Conservation (phyloP, 73 alveolate genomes). For the Paramecium pentaurelia region DNA sequence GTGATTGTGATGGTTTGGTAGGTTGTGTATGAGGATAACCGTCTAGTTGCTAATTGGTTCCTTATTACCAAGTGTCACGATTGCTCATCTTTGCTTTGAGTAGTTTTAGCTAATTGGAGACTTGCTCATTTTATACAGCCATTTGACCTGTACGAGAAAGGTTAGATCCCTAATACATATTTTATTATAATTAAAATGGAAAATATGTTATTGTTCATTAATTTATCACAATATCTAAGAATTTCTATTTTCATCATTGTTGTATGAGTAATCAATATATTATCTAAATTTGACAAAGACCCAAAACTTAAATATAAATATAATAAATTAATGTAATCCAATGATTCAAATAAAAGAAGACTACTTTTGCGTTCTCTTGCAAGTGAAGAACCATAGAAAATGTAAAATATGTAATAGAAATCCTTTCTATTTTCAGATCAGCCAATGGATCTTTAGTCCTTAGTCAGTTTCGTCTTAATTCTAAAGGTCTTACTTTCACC, state of each 20-base stretch:
- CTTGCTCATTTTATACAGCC: not conserved
- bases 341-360: not conserved
- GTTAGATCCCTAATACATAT: conserved; percentile 34
- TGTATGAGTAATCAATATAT: not conserved
- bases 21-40: conserved; percentile 29
- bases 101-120: not conserved
- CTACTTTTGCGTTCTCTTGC: not conserved
- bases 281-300: not conserved
- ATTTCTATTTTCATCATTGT: not conserved
- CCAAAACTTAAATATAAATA: not conserved
- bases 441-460: conserved; percentile 41
- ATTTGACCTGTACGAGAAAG: conserved; percentile 23
- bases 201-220: not conserved
- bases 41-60: not conserved
- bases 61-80: conserved; percentile 34
- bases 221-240: not conserved
- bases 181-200: not conserved
- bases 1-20: not conserved
- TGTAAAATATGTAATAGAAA: not conserved
- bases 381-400: not conserved
- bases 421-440: not conserved
- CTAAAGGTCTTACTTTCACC: conserved; percentile 25
- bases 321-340: not conserved
- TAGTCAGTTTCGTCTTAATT: conserved; percentile 27
- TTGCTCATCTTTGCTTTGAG: not conserved